Evolutionary conservation across 495 filamentous ascomycete genomes (phyloP).

Genomic region (Aspergillus sparsus): DNA sequence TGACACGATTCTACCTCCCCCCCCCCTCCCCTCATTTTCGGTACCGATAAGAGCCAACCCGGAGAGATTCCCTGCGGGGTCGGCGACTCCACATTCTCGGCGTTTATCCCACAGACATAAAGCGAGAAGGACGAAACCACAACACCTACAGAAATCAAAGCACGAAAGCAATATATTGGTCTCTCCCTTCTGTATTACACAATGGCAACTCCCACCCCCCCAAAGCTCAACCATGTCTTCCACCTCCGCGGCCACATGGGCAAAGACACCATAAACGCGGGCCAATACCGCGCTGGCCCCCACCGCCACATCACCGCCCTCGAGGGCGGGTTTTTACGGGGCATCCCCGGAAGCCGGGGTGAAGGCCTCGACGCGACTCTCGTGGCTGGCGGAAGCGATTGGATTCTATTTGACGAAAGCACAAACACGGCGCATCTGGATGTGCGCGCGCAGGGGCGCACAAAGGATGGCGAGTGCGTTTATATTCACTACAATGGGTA

Average conservation of each 20-base stretch:
- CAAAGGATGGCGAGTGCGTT: background rate
- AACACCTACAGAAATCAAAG: too few relatives aligned
- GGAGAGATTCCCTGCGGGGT: too few relatives aligned
- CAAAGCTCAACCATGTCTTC: background rate
- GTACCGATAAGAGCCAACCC: too few relatives aligned
- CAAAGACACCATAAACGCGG: background rate
- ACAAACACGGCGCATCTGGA: background rate
- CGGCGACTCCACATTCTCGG: too few relatives aligned
- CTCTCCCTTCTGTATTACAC: background rate
- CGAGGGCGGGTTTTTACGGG: background rate
- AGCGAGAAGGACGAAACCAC: too few relatives aligned
- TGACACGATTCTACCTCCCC: too few relatives aligned
- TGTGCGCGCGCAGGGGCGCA: background rate
- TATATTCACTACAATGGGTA: background rate
- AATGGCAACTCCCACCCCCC: constrained; percentile 1
- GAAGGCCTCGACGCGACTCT: background rate
- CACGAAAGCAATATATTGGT: too few relatives aligned
- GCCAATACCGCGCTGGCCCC: background rate
- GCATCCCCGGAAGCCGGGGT: background rate
- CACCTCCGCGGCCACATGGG: background rate
- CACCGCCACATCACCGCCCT: background rate
- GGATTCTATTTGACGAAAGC: background rate
- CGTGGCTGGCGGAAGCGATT: background rate
- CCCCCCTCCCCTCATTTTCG: too few relatives aligned
- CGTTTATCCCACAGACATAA: too few relatives aligned